Base-by-base conservation (phyloP, 2,329 filamentous ascomycete genomes). In the Colletotrichum cuscutae region DNA sequence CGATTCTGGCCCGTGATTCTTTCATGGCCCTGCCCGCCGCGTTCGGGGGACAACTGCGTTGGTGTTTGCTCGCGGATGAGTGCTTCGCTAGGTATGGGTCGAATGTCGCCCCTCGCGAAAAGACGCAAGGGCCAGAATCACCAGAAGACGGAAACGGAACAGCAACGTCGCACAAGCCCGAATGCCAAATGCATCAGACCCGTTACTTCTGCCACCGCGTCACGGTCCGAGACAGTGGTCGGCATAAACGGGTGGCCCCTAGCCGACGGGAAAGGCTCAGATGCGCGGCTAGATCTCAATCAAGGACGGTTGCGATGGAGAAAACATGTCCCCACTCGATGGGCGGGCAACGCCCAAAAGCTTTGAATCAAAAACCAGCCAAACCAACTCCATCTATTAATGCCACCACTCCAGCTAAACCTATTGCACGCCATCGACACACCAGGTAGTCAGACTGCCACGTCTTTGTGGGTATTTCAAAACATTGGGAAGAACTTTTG, bases 401-500 rank as follows among this genome's bases (percentile, higher is more conserved):
- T 65, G 46, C 56, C 71, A 22, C n/a, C 19, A 24, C 62, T 24
- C 28, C 37, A 70, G 54, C 66, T 64, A 64, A 69, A 57, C 65
- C 65, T 64, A 46, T 64, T 63, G 70, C 59, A 69, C 70, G 65
- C 70, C 65, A 32, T 30, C 59, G 54, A 59, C 59, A 69, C 65
- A 71, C 26, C 59, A 42, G 37, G 37, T 42, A 42, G 24, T 24
- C 49, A 42, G 32, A 59, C 58, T 69, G 59, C 59, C 65, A 64
- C 60, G 60, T 46, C 65, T 59, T 37, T 63, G 70, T 64, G 70
- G 65, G 65, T 69, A 72, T 69, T 69, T 46, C 49, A 69, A 63
- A 72, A 72, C 19, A 72, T 59, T 53, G 59, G 42, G 42, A 56
- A 69, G n/a, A 69, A 72, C 68, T 69, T 60, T 72, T 59, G 64